Percentiles rank a stretch among this genome's conserved stretches.
phyloP scores from a whole-genome alignment of 2,329 filamentous ascomycete species.

The Didymella pomorum region DNA sequence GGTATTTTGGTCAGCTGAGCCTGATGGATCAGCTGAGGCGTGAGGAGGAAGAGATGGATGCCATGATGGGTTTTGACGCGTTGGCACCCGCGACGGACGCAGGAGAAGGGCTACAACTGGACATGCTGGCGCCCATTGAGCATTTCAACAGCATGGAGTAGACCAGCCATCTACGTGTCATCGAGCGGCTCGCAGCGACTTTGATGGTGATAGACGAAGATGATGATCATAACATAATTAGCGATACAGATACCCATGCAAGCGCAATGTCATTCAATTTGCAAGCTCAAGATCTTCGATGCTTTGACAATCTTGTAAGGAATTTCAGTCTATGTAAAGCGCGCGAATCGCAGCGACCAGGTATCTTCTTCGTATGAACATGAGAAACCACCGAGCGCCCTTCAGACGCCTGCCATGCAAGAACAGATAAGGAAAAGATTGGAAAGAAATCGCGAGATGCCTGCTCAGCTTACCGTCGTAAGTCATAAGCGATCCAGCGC shows the following conservation, averaged over 20 bases:
- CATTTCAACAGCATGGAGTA: conserved; percentile 30
- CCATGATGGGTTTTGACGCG: conserved; percentile 31
- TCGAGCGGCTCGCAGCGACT: background rate
- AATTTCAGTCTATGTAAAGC: conserved; percentile 11
- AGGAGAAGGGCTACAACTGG: conserved; percentile 32
- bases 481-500: conserved; percentile 11
- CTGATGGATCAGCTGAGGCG: conserved; percentile 29
- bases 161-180: too few relatives aligned
- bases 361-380: conserved; percentile 18
- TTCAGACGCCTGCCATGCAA: background rate
- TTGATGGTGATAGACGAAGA: background rate
- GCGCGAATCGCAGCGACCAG: conserved; percentile 17
- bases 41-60: conserved; percentile 38
- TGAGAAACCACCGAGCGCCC: conserved; percentile 1
- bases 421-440: background rate
- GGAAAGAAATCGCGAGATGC: background rate
- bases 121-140: conserved; percentile 38
- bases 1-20: conserved; percentile 14
- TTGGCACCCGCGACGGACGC: conserved; percentile 33
- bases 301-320: too few relatives aligned
- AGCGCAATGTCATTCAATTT: background rate
- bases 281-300: too few relatives aligned
- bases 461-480: background rate
- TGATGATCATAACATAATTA: background rate
- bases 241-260: conserved; percentile 8